Evolutionary conservation across 352 stramenopile genomes (phyloP), one percentile per base, ranked within the genome.

Genomic region (Globisporangium emineosum): DNA sequence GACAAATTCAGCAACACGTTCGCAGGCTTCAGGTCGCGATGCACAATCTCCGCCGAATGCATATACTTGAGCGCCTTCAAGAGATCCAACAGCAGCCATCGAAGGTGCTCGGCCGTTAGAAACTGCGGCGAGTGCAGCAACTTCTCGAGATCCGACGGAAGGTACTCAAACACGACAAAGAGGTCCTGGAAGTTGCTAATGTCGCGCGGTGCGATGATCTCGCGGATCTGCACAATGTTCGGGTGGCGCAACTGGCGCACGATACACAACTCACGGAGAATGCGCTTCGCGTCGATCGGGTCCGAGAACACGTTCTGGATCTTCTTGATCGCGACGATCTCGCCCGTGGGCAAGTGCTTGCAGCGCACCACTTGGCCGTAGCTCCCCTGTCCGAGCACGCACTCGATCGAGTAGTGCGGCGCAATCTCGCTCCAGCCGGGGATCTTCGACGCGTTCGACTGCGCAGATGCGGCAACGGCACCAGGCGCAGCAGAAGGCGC

Each of bases 61-160:
- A 95, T 93, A 70, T 95, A 95, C 81, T 95, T 95, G 55, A 95
- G 75, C 35, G 86, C 86, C 69, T 95, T 95, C 45, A 95, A 73
- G 42, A 95, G 61, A 70, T 95, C 86, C 35, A 95, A 61, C 9
- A 95, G 69, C n/a, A 95, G 64, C 86, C 86, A 95, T 4, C 86
- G 80, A 60, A 95, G 62, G 62, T 95, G 86, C 45, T 95, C 86
- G 1, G 86, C 86, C 8, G 83, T 95, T 5, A 95, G 63, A 32
- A 93, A 95, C 65, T 95, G 86, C 21, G 86, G 86, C 25, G 84
- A 93, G 67, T 95, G 86, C 35, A 95, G 67, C 35, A 95, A 68
- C 63, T 95, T 95, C 52, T 95, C 86, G 17, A 95, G 60, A 56
- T 95, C 86, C 6, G 84, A 93, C 35, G 86, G 86, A 42, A 93